A percentile compares a stretch with the other conserved stretches of the same genome.
Evolutionary conservation across 1,284 basidiomycete genomes (phyloP).

Genomic region (Austroboletus olivaceoglutinosus): DNA sequence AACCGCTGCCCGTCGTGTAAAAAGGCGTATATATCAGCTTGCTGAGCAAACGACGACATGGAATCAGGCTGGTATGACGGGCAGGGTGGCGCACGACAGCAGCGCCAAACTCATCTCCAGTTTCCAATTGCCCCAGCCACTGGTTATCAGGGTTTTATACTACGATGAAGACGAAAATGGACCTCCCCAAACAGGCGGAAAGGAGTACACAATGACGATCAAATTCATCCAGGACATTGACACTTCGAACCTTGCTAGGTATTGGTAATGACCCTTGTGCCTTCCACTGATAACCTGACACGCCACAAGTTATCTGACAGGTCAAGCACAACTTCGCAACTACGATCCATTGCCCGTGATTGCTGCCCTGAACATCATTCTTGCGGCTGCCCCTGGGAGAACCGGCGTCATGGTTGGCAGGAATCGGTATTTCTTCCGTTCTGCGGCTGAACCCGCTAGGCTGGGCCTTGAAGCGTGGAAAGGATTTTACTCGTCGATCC

Average conservation of each 20-base stretch:
- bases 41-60: conserved; percentile 62
- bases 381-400: conserved; percentile 59
- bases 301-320: conserved; percentile 52
- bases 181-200: conserved; percentile 41
- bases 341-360: conserved; percentile 68
- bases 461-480: conserved; percentile 72
- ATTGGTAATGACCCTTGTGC: conserved; percentile 1
- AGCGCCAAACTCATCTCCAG: conserved; percentile 63
- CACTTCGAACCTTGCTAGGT: conserved; percentile 56
- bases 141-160: conserved; percentile 54
- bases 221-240: conserved; percentile 59
- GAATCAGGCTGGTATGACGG: conserved; percentile 48
- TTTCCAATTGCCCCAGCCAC: conserved; percentile 53
- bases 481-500: conserved; percentile 77
- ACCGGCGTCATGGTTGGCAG: conserved; percentile 70
- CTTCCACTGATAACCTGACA: conserved; percentile 7
- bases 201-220: conserved; percentile 63
- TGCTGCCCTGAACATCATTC: conserved; percentile 70
- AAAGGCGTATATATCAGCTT: conserved; percentile 67
- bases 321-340: conserved; percentile 55
- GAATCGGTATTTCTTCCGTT: conserved; percentile 73
- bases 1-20: conserved; percentile 53
- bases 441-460: conserved; percentile 40
- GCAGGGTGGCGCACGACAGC: conserved; percentile 66
- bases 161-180: conserved; percentile 65